Conservation (phyloP, 306 rosid genomes). For the Arachis stenosperma region DNA sequence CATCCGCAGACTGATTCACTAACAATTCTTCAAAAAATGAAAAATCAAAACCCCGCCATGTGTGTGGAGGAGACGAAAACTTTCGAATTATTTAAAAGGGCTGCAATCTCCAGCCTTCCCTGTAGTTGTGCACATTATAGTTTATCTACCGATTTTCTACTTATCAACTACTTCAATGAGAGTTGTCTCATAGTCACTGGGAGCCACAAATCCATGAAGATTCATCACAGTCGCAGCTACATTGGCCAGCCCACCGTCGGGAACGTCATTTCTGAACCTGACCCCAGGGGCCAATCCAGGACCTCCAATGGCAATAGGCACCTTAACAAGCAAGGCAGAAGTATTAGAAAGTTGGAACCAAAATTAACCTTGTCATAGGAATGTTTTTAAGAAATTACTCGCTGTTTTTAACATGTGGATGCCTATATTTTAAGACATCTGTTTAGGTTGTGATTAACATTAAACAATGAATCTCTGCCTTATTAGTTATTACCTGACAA, state of each 20-base stretch:
- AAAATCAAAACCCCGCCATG: conserved; percentile 37
- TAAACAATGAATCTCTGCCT: neutral
- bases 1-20: conserved; percentile 40
- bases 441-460: neutral
- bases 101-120: conserved; percentile 16
- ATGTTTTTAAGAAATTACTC: too few species aligned
- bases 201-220: conserved; percentile 92
- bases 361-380: neutral
- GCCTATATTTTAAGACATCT: conserved; percentile 2
- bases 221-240: conserved; percentile 97
- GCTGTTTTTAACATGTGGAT: neutral
- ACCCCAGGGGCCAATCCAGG: conserved; percentile 84
- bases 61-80: conserved; percentile 30
- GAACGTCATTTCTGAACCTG: conserved; percentile 74
- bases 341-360: conserved; percentile 4
- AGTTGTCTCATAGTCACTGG: conserved; percentile 85
- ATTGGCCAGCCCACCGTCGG: conserved; percentile 83
- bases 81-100: conserved; percentile 41
- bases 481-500: neutral
- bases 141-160: conserved; percentile 21
- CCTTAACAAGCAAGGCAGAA: conserved; percentile 50
- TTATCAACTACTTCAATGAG: conserved; percentile 79
- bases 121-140: conserved; percentile 16
- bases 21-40: neutral
- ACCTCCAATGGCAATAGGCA: conserved; percentile 96